Conservation (phyloP, 306 rosid genomes). For the Cucumis hystrix region DNA sequence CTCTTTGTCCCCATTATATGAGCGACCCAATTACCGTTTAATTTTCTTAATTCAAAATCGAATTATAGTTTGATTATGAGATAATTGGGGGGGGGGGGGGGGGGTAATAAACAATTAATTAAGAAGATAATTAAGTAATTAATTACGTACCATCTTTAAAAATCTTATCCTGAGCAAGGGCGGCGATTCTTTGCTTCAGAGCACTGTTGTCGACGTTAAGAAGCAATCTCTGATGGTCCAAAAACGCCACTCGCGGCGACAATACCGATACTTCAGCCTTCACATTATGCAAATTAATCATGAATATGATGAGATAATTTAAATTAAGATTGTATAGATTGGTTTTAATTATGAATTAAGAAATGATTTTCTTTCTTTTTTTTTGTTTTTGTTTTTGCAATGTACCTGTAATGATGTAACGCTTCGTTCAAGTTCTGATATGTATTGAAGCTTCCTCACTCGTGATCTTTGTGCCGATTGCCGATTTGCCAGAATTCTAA, state of each 20-base stretch:
- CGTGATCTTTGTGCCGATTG: constrained; percentile 97
- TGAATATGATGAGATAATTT: background rate
- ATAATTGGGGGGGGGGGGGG: background rate
- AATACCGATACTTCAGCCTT: constrained; percentile 88
- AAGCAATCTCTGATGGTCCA: constrained; percentile 89
- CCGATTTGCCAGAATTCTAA: constrained; percentile 90
- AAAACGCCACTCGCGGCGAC: constrained; percentile 83
- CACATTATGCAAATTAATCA: background rate
- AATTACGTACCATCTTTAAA: constrained; percentile 70
- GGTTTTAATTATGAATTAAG: background rate
- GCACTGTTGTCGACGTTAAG: constrained; percentile 91
- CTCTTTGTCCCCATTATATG: background rate
- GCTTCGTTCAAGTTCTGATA: constrained; percentile 84
- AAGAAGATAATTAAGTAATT: background rate
- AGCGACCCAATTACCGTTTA: background rate
- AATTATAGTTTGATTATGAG: background rate
- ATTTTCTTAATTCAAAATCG: no score
- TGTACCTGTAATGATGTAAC: constrained; percentile 80
- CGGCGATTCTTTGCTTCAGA: constrained; percentile 94
- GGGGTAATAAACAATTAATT: background rate
- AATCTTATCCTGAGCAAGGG: constrained; percentile 82
- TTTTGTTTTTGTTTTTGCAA: background rate
- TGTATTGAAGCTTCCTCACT: constrained; percentile 91
- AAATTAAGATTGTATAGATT: background rate
- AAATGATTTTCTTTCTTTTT: background rate